Evolutionary conservation across 345 rosid species (phyloP).

Genomic region (Trapa bicornis): DNA sequence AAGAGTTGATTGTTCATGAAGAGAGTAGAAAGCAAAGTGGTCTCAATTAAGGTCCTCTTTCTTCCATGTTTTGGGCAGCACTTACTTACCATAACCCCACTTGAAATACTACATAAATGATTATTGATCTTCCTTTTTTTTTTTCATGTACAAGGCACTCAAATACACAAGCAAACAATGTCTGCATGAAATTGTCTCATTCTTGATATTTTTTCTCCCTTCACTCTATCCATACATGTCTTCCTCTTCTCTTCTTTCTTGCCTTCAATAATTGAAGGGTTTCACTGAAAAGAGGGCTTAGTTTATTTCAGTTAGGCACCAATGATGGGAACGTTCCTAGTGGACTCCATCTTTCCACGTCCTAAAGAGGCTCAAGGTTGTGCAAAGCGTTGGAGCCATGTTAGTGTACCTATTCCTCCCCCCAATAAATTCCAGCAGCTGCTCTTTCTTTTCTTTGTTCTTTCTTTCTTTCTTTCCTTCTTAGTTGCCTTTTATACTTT

Average conservation of each 20-base stretch:
- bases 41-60: no score
- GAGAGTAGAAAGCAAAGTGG: no score
- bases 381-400: conserved; percentile 25
- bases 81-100: no score
- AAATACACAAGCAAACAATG: no score
- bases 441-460: conserved; percentile 14
- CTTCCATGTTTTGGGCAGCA: no score
- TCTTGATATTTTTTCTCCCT: no score
- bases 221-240: background rate
- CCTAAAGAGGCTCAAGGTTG: conserved; percentile 31
- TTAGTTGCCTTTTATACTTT: background rate
- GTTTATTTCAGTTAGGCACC: conserved; percentile 43
- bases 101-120: no score
- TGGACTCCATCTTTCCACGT: conserved; percentile 73
- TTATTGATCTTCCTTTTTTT: no score
- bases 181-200: no score
- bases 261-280: conserved; percentile 36
- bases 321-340: conserved; percentile 35
- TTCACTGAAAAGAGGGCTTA: conserved; percentile 8
- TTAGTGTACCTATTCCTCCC: conserved; percentile 18
- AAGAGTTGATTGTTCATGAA: no score
- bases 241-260: conserved; percentile 7
- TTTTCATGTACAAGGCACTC: no score
- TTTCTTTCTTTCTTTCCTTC: background rate
- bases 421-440: conserved; percentile 11